Evolutionary conservation across 768 basidiomycete species (phyloP), one percentile per base, ranked within the genome.

Genomic region (Trametes punicea): DNA sequence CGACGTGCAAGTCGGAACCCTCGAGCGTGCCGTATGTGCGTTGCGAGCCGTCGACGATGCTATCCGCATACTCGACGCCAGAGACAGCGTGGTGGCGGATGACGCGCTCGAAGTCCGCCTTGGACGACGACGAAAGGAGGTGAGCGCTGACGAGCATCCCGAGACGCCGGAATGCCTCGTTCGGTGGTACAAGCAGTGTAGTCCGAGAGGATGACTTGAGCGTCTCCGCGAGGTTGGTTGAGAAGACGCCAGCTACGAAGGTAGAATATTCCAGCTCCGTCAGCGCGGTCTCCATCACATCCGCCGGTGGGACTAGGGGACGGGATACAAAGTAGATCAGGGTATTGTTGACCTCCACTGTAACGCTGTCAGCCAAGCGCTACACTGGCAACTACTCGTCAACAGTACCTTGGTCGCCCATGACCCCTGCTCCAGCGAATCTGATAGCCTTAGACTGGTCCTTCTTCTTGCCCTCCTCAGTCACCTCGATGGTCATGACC

Each of bases 251-350:
- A 0, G 94, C 93, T 45, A 98, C 81, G 73, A 95, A 99, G 18
- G 87, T 83, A 2, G 96, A 98, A 16, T 93, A 78, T 36, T 93
- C 85, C n/a, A 97, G 79, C 51, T 81, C 75, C 2, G 93, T 88
- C 15, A 95, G 75, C 13, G 91, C 87, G 6, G 90, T 87, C 67
- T 88, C 82, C 38, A 98, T 75, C 13, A 87, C 81, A 67, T 94
- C 89, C 2, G 79, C 76, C 0, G 97, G 97, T 15, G 93, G 93
- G 2, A 83, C 75, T 44, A 98, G 77, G 1, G 94, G 86, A 25
- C 84, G 81, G 3, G 93, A 88, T 41, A 98, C 72, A 63, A 98
- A 88, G 72, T 98, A 99, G 58, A 99, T 86, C 61, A 95, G 67
- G 6, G 87, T 86, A 48, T 88, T 87, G 51, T 91, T 82, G 53